These are phyloP conservation scores for Colletotrichum agaves DNA, from an alignment of 2,329 filamentous ascomycete species.

Conservation along the genomic window DNA sequence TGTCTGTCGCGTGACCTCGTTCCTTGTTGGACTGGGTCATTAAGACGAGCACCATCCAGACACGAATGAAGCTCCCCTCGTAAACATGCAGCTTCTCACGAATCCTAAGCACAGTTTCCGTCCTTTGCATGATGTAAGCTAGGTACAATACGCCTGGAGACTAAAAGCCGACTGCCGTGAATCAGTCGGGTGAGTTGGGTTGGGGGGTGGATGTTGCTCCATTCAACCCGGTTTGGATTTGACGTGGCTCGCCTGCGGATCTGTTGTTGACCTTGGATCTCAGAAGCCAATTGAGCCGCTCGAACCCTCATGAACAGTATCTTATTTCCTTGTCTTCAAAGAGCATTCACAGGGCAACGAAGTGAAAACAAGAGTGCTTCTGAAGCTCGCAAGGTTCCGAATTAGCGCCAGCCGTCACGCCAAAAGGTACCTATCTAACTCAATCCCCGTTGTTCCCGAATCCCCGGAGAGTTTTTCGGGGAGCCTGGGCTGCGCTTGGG, in stretches of 20 bases:
- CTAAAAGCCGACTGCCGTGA: conserved; percentile 3
- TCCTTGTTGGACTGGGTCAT: not conserved
- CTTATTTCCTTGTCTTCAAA: too few species aligned
- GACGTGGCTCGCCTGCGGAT: conserved; percentile 10
- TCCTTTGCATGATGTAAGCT: not conserved
- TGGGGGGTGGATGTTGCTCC: conserved; percentile 14
- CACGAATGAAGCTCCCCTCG: not conserved
- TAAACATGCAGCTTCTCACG: not conserved
- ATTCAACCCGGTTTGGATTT: conserved; percentile 1
- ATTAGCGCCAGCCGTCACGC: not conserved
- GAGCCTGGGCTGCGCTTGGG: conserved; percentile 7
- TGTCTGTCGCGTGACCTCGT: conserved; percentile 17
- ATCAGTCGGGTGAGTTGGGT: not conserved
- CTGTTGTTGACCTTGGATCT: not conserved
- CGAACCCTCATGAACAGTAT: too few species aligned
- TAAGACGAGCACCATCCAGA: not conserved
- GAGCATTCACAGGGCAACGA: too few species aligned
- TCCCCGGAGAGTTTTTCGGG: conserved; percentile 30
- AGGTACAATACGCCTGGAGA: not conserved
- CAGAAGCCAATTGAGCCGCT: not conserved
- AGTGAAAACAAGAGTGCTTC: too few species aligned
- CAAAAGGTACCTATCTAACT: not conserved
- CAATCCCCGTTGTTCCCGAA: conserved; percentile 15
- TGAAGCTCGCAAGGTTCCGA: not conserved
- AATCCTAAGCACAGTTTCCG: not conserved